Evolutionary conservation across 805 yeast genomes (phyloP).

Genomic region (Suhomyces emberorum): DNA sequence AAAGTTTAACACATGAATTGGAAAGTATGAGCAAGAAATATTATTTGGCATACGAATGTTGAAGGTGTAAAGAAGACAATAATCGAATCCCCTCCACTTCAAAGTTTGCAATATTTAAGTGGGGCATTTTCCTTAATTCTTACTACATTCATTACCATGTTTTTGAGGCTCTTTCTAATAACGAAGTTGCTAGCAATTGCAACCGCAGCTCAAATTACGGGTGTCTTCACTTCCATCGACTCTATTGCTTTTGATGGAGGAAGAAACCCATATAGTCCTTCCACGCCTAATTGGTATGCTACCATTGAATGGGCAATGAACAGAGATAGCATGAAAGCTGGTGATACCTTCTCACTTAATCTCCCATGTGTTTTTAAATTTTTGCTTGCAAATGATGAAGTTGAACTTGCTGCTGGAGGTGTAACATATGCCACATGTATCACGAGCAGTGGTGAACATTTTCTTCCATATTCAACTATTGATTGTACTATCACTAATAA

Average conservation of each 20-base stretch:
- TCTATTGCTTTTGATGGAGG: slow-evolving; percentile 8
- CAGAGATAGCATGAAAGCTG: slow-evolving; percentile 14
- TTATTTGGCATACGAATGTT: no score
- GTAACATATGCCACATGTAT: slow-evolving; percentile 21
- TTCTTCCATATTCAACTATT: slow-evolving; percentile 7
- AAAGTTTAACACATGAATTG: no score
- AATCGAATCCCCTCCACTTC: no score
- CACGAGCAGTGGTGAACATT: slow-evolving; percentile 9
- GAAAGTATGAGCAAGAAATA: no score
- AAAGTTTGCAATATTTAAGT: no score
- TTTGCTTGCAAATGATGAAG: no score
- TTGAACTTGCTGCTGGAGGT: slow-evolving; percentile 8
- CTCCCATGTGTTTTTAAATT: slow-evolving; percentile 26
- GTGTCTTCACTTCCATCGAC: slow-evolving; percentile 16
- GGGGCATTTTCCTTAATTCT: no score
- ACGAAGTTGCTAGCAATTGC: no score
- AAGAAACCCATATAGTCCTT: slow-evolving; percentile 5
- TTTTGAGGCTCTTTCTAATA: no score
- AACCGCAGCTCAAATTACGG: slow-evolving; percentile 11
- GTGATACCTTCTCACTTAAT: slow-evolving; percentile 25
- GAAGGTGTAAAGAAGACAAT: no score
- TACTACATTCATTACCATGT: no score
- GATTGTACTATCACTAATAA: slow-evolving; percentile 8
- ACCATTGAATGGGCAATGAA: not conserved
- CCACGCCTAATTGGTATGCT: not conserved